Evolutionary conservation across 805 yeast genomes (phyloP), one percentile per base, ranked within the genome.

Genomic region (Schizosaccharomyces japonicus): DNA sequence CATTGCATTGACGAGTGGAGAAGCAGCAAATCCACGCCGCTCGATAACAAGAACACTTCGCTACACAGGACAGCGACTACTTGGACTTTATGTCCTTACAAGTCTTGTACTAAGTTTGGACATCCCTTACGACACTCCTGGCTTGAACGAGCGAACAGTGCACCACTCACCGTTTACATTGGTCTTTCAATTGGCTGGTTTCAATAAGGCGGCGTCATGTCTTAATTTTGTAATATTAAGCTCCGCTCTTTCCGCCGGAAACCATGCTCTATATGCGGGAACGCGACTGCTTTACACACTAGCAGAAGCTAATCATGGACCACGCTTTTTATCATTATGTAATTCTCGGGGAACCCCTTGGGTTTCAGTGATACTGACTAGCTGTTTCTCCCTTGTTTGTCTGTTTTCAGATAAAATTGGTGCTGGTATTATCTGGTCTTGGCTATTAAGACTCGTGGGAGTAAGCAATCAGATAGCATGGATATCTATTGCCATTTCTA

Each of bases 31-130:
- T 59, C 87, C 90, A 42, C 65, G 78, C 54, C 66, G 65, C 49
- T 62, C 79, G 2, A 67, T 79, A 49, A 87, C 87, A 33, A 68
- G 69, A 47, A 84, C 87, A 39, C 72, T 78, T 50, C 80, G 80
- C 61, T 85, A 80, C 63, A 82, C 78, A 2, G 78, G 81, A 63
- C 79, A 87, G 87, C 70, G 90, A 62, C 76, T 80, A 49, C 63
- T 76, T 13, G 59, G 78, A 53, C 79, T 80, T 58, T 81, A 81
- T 63, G 66, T 81, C 58, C 63, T 69, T 11, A 66, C 76, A 51
- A 70, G 63, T 57, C 74, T 63, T 49, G 66, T 70, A 53, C 72
- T 67, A 54, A 78, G 84, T 40, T 72, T 79, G 55, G 65, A 81
- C 50, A 87, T 81, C 15, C 85, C 87, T 11, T 78, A 68, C 57